Evolutionary conservation across 2,329 filamentous ascomycete species (phyloP), one percentile per base, ranked within the genome.

Genomic region (Colletotrichum gigasporum): DNA sequence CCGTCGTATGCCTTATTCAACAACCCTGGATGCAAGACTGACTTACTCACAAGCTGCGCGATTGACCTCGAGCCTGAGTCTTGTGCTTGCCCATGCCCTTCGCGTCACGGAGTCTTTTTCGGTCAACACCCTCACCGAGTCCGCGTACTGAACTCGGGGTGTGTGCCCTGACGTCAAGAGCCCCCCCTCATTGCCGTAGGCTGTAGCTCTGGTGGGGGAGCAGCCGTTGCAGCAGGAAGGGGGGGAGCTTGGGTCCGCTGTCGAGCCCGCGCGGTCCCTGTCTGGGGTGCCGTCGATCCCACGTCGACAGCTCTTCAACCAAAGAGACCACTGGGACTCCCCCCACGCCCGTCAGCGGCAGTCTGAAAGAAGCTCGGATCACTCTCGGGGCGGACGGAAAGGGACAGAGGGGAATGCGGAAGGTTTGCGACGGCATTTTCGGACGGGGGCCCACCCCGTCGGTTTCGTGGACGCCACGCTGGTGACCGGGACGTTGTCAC

Each of bases 181-280:
- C 14, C 26, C 24, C n/a, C 20, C 26, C n/a, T 11, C n/a, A n/a
- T n/a, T n/a, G n/a, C n/a, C n/a, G n/a, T n/a, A n/a, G n/a, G n/a
- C 6, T 10, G 16, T 14, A 44, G 45, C 35, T 34, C 8, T 44
- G 18, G 45, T 22, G 45, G 45, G 45, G 20, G 28, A 28, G 34
- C 22, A 34, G 55, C 45, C 14, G 56, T 28, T 32, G 28, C 45
- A 28, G 22, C 20, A 8, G 12, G 35, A 28, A 45, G 22, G 20
- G 28, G 12, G 6, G 48, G 39, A 54, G 56, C 48, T 60, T 60
- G 48, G 56, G 28, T 54, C 48, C 22, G 47, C 37, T 16, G 37
- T n/a, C 6, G 30, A 54, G 18, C 48, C 47, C 30, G n/a, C 28
- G n/a, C n/a, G n/a, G n/a, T n/a, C n/a, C n/a, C n/a, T n/a, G n/a